Conservation (phyloP, 2,329 filamentous ascomycete genomes). For the Stylonectria norvegica region DNA sequence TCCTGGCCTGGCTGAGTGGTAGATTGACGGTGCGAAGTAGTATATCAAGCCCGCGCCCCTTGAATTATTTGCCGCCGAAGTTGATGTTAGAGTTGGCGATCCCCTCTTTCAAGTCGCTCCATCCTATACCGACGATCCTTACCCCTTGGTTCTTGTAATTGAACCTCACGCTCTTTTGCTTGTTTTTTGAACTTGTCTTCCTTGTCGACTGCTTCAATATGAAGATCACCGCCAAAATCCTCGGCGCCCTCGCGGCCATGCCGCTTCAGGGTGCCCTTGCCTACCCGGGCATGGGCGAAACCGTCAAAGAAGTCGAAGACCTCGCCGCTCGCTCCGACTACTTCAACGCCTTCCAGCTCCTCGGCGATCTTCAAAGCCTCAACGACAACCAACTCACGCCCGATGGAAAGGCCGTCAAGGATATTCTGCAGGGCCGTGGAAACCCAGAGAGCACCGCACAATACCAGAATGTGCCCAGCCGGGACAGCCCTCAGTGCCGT, state of each 20-base stretch:
- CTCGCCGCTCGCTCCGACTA: background rate
- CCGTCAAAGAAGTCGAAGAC: constrained; percentile 4
- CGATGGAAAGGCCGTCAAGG: constrained; percentile 37
- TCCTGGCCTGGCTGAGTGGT: too few species aligned
- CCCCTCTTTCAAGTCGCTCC: background rate
- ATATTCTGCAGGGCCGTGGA: constrained; percentile 33
- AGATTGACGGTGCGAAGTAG: too few species aligned
- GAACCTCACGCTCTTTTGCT: background rate
- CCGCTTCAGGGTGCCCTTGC: constrained; percentile 12
- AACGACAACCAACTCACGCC: constrained; percentile 29
- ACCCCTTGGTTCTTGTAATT: background rate
- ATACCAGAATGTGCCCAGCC: constrained; percentile 23
- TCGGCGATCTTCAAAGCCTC: constrained; percentile 39
- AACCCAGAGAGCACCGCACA: constrained; percentile 25
- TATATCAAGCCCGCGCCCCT: background rate
- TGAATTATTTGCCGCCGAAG: too few species aligned
- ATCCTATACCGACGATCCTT: background rate
- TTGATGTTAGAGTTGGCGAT: background rate
- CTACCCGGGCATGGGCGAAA: constrained; percentile 8
- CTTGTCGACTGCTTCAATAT: constrained; percentile 14
- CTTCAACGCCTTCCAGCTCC: constrained; percentile 24
- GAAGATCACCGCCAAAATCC: constrained; percentile 25
- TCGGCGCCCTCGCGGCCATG: constrained; percentile 19
- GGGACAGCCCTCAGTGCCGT: constrained; percentile 26
- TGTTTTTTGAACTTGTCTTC: background rate